Conservation (phyloP, 345 rosid species). For the Populus nigra region DNA sequence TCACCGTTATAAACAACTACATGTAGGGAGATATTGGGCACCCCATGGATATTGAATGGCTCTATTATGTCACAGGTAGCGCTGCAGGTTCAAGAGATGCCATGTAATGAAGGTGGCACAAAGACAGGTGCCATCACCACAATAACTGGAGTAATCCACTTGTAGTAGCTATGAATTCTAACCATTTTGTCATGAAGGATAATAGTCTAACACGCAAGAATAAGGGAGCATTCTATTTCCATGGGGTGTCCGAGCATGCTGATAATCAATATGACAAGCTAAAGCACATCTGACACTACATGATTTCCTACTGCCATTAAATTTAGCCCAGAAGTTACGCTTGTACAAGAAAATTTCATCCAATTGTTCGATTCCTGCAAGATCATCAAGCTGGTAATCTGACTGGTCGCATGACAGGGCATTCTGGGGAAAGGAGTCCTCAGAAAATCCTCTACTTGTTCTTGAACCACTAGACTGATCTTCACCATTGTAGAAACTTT, state of each 20-base stretch:
- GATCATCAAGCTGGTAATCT: constrained; percentile 41
- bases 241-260: constrained; percentile 32
- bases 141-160: constrained; percentile 13
- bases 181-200: constrained; percentile 6
- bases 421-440: constrained; percentile 21
- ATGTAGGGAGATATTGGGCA: constrained; percentile 8
- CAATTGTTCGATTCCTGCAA: constrained; percentile 48
- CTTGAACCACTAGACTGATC: constrained; percentile 24
- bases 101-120: constrained; percentile 3
- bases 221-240: constrained; percentile 34
- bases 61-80: constrained; percentile 6
- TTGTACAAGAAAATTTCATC: constrained; percentile 79
- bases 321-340: constrained; percentile 42
- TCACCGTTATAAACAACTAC: neutral
- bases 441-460: constrained; percentile 24
- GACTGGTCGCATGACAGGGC: constrained; percentile 11
- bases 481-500: constrained; percentile 13
- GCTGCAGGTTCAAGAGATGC: neutral
- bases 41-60: constrained; percentile 31
- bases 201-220: constrained; percentile 5
- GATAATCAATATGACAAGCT: constrained; percentile 21
- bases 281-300: constrained; percentile 27
- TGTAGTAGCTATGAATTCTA: neutral
- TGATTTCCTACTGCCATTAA: constrained; percentile 25
- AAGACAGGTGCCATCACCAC: constrained; percentile 16